phyloP scores from a whole-genome alignment of 495 filamentous ascomycete species.

The Cryomyces minteri region DNA sequence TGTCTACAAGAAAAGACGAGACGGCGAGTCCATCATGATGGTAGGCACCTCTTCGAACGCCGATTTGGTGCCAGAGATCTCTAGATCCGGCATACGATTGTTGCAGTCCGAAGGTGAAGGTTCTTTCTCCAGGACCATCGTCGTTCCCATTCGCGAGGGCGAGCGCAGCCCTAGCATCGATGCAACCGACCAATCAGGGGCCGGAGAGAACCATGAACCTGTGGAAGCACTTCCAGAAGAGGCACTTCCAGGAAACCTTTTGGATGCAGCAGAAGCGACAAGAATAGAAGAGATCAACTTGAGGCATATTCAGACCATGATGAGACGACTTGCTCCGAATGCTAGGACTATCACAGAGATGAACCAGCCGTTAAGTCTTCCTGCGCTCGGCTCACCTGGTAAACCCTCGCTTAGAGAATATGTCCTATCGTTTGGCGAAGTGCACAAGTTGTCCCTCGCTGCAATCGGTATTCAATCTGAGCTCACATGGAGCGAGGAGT shows the following conservation, averaged over 20 bases:
- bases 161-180: slow-evolving; percentile 5
- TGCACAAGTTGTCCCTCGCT: slow-evolving; percentile 16
- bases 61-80: slow-evolving; percentile 26
- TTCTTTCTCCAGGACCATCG: slow-evolving; percentile 30
- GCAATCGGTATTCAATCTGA: slow-evolving; percentile 12
- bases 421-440: slow-evolving; percentile 14
- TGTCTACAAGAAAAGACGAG: slow-evolving; percentile 47
- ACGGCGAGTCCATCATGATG: slow-evolving; percentile 54
- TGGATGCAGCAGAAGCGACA: slow-evolving; percentile 26
- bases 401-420: slow-evolving; percentile 1
- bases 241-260: slow-evolving; percentile 22
- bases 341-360: not conserved
- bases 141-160: not conserved
- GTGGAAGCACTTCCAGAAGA: slow-evolving; percentile 20
- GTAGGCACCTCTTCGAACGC: slow-evolving; percentile 50
- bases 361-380: not conserved
- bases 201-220: not conserved
- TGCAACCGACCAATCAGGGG: not conserved
- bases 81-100: slow-evolving; percentile 29
- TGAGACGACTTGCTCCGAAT: slow-evolving; percentile 23
- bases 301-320: slow-evolving; percentile 50
- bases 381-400: not conserved
- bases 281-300: slow-evolving; percentile 46
- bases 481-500: not conserved
- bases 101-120: slow-evolving; percentile 24